A percentile compares a stretch with the other conserved stretches of the same genome.
These are phyloP conservation scores for Talaromyces thailandensis DNA, from an alignment of 495 filamentous ascomycete species.

Conservation along the genomic window DNA sequence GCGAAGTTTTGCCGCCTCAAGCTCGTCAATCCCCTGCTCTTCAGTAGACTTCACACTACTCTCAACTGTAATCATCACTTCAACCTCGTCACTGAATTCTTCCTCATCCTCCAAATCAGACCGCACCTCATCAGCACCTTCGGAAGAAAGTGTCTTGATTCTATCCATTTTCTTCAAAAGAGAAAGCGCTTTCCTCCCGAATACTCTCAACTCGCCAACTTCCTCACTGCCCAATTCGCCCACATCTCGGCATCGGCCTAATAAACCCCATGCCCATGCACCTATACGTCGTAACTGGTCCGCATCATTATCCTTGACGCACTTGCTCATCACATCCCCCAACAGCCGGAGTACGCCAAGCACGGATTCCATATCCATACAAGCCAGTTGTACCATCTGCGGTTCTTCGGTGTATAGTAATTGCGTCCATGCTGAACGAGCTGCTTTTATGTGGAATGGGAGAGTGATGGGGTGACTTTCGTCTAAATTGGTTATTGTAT, in stretches of 20 bases:
- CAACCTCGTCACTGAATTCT: conserved; percentile 18
- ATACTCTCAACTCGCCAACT: conserved; percentile 39
- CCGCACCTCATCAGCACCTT: neutral
- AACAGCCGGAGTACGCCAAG: conserved; percentile 40
- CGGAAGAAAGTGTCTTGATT: neutral
- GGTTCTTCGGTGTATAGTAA: conserved; percentile 50
- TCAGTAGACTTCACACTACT: conserved; percentile 13
- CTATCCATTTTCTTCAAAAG: conserved; percentile 22
- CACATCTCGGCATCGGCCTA: conserved; percentile 39
- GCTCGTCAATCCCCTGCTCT: conserved; percentile 19
- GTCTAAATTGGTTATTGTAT: conserved; percentile 41
- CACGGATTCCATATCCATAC: conserved; percentile 54
- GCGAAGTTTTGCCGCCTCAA: conserved; percentile 52
- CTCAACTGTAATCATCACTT: neutral
- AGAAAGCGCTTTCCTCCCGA: conserved; percentile 38
- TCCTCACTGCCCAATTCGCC: conserved; percentile 39
- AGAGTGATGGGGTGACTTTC: conserved; percentile 48
- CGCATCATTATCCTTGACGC: conserved; percentile 29
- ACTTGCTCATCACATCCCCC: conserved; percentile 32
- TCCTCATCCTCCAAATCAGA: conserved; percentile 13
- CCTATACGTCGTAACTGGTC: conserved; percentile 39
- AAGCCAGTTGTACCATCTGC: conserved; percentile 55
- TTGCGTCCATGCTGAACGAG: conserved; percentile 40
- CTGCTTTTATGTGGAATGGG: conserved; percentile 28
- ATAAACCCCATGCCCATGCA: conserved; percentile 41